Base-by-base conservation (phyloP, 352 stramenopile species). In the Pythium scleroteichum region DNA sequence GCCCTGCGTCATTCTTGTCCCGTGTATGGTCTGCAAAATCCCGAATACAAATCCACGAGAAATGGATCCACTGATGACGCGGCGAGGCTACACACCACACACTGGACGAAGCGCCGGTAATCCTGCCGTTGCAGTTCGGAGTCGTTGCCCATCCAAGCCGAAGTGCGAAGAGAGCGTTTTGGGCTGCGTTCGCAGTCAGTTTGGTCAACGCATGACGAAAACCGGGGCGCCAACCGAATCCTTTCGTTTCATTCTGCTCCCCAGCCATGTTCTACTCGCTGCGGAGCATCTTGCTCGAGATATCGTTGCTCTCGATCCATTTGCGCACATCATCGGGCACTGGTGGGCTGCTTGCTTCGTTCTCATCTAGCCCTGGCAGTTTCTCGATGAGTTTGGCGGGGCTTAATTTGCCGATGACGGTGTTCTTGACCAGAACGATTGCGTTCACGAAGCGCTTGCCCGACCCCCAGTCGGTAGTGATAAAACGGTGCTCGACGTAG, bases 351-450 rank as follows among this genome's bases (percentile, higher is more conserved):
- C 40, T 39, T 17, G 70, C 32, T 33, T 85, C 75, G 20, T 72
- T 64, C 0, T 56, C 29, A 16, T 69, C 59, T 13, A 75, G 56
- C 2, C 47, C 64, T 12, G 71, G 71, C 14, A 93, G 70, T 67
- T 80, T 86, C n/a, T 72, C 69, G 6, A 95, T 66, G 53, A 95
- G 70, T 45, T 88, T 71, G 22, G 68, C 51, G 2, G 85, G 87
- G 20, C 59, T 73, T 6, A 90, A 65, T n/a, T 69, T 60, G 9
- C 87, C 87, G 17, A 95, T 48, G 44, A 94, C 85, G 4, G 64
- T 87, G 72, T 95, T 95, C 76, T 95, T 95, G 20, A 94, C 87
- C n/a, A 94, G 57, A 24, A 94, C 70, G 53, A 95, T 82, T n/a
- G 85, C 85, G 59, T 95, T 82, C 20, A 95, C 72, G 63, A 95